Evolutionary conservation across 768 basidiomycete species (phyloP).

Genomic region (Glaciozyma antarctica): DNA sequence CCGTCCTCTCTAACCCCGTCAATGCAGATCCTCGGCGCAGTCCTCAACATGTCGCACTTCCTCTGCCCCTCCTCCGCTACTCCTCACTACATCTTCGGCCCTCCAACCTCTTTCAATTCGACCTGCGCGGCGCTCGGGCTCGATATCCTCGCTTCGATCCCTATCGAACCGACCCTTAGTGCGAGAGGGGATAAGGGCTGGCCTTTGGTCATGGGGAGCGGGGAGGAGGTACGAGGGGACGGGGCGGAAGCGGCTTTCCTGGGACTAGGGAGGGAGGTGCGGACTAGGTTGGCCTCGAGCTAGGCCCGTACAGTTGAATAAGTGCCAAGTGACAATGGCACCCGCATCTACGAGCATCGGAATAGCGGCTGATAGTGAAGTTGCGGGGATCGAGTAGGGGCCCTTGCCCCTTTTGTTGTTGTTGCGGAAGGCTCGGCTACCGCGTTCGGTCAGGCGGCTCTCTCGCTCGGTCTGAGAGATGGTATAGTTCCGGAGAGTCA

Average conservation of each 20-base stretch:
- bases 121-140: slow-evolving; percentile 52
- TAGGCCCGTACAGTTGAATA: too few species aligned
- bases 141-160: slow-evolving; percentile 66
- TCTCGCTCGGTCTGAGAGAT: too few species aligned
- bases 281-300: background rate
- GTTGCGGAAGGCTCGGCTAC: too few species aligned
- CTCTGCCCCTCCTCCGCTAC: slow-evolving; percentile 62
- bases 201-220: background rate
- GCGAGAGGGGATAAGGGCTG: background rate
- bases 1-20: background rate
- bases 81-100: slow-evolving; percentile 60
- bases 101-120: slow-evolving; percentile 53
- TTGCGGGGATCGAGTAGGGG: too few species aligned
- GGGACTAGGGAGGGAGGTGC: background rate
- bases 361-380: too few species aligned
- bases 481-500: too few species aligned
- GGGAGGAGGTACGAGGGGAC: background rate
- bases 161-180: slow-evolving; percentile 59
- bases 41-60: slow-evolving; percentile 83
- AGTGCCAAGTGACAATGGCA: too few species aligned
- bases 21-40: slow-evolving; percentile 67
- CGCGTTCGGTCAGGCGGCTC: too few species aligned
- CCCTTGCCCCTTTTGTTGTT: too few species aligned
- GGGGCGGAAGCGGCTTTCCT: background rate
- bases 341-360: too few species aligned